Base-by-base conservation (phyloP, 106 monocot genomes). In the Platanthera guangdongensis region DNA sequence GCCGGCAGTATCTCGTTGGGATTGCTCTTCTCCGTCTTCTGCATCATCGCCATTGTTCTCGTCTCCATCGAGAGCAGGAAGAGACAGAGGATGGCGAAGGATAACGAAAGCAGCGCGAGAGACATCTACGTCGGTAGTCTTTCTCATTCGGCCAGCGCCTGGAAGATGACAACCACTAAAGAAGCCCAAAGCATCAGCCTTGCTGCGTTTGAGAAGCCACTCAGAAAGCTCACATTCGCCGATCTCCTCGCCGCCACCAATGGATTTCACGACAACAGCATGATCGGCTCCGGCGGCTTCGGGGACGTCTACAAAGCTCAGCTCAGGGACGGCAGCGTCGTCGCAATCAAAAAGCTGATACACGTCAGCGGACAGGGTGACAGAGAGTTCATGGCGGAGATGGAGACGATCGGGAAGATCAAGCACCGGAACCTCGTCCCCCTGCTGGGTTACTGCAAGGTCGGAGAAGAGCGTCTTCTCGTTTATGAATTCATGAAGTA, bases 181-280 rank as follows among this genome's bases (percentile, higher is more conserved):
- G 92, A 92, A 70, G 90, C 90, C 22, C 22, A 89, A 8, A 93
- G 83, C 81, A 93, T 93, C 73, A 93, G 80, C 75, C 84, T 96
- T 4, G 85, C 91, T 51, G 82, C 93, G 10, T 93, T 93, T 11
- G 92, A 93, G 2, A 93, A 89, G 78, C 90, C 89, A 5, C 86
- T 93, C 5, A 85, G 80, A 67, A 93, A 87, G 55, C 85, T 96
- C 53, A 96, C 96, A 1, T 86, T 96, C 11, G 87, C 85, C 0
- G 96, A 96, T 77, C 87, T 96, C 15, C 78, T 91, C 0, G 96
- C 89, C n/a, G 96, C 96, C 79, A 96, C 96, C 28, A 91, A 93
- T 28, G 93, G 93, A 19, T 96, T 96, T 81, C 93, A 91, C 77
- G 74, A 84, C 5, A 90, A 91, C 74, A 82, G 85, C 79, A 70